phyloP scores from a whole-genome alignment of 441 rosid genomes.

The Gossypium gossypioides region DNA sequence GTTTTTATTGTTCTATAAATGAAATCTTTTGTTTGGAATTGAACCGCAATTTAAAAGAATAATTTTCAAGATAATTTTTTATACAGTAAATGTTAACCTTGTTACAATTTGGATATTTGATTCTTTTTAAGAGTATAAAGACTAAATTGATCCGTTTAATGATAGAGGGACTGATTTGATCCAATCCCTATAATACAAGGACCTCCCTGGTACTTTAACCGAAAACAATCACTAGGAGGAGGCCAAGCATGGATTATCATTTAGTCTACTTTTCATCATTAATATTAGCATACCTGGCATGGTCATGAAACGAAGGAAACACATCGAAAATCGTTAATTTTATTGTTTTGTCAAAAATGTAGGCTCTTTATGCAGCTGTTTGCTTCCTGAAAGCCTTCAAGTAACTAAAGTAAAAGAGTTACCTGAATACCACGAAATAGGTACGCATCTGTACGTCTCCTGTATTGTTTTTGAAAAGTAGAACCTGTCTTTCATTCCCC shows the following conservation, averaged over 20 bases:
- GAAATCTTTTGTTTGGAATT: too few species aligned
- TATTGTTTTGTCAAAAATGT: constrained; percentile 9
- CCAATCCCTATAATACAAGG: too few species aligned
- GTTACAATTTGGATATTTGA: too few species aligned
- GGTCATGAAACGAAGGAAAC: not conserved
- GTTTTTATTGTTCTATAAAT: too few species aligned
- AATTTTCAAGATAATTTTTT: too few species aligned
- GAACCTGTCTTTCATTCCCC: not conserved
- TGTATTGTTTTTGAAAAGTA: not conserved
- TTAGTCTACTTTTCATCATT: not conserved
- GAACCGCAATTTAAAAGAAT: too few species aligned
- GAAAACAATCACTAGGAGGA: not conserved
- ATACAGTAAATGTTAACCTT: too few species aligned
- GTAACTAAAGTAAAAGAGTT: constrained; percentile 56
- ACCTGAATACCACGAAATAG: constrained; percentile 44
- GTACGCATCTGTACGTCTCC: not conserved
- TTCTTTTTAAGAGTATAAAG: too few species aligned
- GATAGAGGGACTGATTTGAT: too few species aligned
- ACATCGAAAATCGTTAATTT: not conserved
- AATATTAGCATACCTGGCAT: not conserved
- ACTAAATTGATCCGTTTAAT: too few species aligned
- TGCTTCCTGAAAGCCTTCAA: constrained; percentile 81
- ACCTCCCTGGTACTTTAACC: too few species aligned
- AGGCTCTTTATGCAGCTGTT: constrained; percentile 65
- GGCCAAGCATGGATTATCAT: not conserved